These are phyloP conservation scores for Gossypium turneri DNA, from an alignment of 345 rosid species.

Conservation along the genomic window DNA sequence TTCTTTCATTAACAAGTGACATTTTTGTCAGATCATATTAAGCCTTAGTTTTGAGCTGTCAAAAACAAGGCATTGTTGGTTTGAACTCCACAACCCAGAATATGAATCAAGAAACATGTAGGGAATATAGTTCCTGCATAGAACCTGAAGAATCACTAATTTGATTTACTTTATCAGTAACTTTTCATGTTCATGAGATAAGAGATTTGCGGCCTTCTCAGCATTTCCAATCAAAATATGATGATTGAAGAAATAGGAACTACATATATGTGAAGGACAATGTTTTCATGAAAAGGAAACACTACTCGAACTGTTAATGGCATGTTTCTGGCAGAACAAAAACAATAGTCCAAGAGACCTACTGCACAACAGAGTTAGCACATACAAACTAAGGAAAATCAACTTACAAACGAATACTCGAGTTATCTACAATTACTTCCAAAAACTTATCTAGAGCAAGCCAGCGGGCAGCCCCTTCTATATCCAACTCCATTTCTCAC, in stretches of 20 bases:
- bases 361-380: not conserved
- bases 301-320: not conserved
- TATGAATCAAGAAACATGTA: not conserved
- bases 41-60: conserved; percentile 1
- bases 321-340: not conserved
- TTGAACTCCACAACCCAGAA: not conserved
- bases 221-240: not conserved
- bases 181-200: not conserved
- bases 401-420: not conserved
- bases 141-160: not conserved
- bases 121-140: not conserved
- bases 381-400: not conserved
- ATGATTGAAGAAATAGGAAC: not conserved
- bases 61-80: not conserved
- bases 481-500: not conserved
- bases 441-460: not conserved
- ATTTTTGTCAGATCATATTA: not conserved
- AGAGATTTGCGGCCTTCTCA: not conserved
- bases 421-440: not conserved
- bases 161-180: not conserved
- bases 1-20: not conserved
- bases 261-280: not conserved
- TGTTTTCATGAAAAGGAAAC: no score
- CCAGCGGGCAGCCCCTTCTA: not conserved
- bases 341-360: not conserved